Evolutionary conservation across 768 basidiomycete genomes (phyloP).

Genomic region (Mycena polygramma): DNA sequence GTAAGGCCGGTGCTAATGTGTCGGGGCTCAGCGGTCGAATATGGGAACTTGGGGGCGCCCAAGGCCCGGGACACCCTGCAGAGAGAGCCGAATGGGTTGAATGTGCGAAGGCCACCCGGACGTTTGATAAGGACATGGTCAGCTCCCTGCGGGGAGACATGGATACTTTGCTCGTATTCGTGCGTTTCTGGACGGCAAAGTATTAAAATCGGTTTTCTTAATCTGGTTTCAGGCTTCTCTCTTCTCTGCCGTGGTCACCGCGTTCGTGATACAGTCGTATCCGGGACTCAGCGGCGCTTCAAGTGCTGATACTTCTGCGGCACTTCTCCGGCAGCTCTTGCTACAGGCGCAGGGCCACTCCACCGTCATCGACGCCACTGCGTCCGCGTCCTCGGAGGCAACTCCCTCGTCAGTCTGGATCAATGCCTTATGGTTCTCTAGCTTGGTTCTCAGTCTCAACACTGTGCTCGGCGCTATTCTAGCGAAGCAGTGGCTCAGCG

Average conservation of each 20-base stretch:
- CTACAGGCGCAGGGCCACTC: neutral
- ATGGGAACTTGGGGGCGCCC: too few species aligned
- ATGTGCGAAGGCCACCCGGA: neutral
- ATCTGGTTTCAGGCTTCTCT: constrained; percentile 5
- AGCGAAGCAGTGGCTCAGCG: constrained; percentile 5
- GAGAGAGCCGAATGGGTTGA: neutral
- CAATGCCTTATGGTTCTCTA: constrained; percentile 5
- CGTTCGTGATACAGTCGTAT: neutral
- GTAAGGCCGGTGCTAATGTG: too few species aligned
- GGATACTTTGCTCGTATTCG: constrained; percentile 11
- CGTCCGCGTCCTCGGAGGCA: neutral
- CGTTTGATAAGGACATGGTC: constrained; percentile 3
- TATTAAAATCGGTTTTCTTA: neutral
- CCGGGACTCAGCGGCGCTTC: neutral
- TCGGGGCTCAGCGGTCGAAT: too few species aligned
- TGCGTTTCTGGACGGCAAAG: neutral
- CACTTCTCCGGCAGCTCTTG: neutral
- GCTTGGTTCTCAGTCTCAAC: constrained; percentile 7
- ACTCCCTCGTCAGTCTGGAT: neutral
- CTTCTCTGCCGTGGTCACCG: constrained; percentile 3
- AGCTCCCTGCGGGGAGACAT: constrained; percentile 11
- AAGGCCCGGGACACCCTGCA: too few species aligned
- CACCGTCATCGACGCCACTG: neutral
- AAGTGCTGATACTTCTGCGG: neutral
- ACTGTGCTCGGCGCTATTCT: constrained; percentile 7